Evolutionary conservation across 768 basidiomycete species (phyloP), one percentile per base, ranked within the genome.

Genomic region (Mycena vitilis): DNA sequence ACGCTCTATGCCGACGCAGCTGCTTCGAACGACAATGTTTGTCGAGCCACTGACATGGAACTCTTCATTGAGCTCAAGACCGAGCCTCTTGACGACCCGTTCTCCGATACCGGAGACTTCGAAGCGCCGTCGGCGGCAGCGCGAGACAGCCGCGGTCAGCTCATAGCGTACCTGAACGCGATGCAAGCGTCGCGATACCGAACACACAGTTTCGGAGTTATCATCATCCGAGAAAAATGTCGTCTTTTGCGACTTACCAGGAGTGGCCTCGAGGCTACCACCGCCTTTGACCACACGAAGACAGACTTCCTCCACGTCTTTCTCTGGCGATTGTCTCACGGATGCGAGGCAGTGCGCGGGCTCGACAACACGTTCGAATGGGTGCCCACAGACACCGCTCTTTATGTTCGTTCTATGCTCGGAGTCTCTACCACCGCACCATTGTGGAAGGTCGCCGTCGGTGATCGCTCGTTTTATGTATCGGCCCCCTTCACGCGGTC

Each of bases 321-420:
- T 37, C 49, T 72, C 25, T 72, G 68, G 67, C 58, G 71, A 16
- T 47, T 72, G 25, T 65, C 71, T 9, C 63, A 69, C 18, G 67
- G 68, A 1, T 6, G 59, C 15, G 54, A 58, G 25, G 68, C 44
- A 18, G n/a, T 42, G 8, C 67, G 67, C 23, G 71, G 71, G n/a
- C n/a, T 72, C 9, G 71, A 72, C 44, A 66, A 48, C 1, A 69
- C 63, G 13, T 69, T 60, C 20, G 44, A 52, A 30, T 5, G 3
- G 30, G 30, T 30, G 30, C 3, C 30, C 30, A 30, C 37, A 51
- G 13, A 16, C 11, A 59, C 22, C 12, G 40, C 12, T 8, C 25
- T 36, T n/a, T 0, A 2, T 5, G 8, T 30, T 13, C 25, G 11
- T 38, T 18, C 36, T 23, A 44, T 0, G 65, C 51, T 8, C 57